These are phyloP conservation scores for Trichothecium roseum DNA, from an alignment of 2,329 filamentous ascomycete species.

Conservation along the genomic window DNA sequence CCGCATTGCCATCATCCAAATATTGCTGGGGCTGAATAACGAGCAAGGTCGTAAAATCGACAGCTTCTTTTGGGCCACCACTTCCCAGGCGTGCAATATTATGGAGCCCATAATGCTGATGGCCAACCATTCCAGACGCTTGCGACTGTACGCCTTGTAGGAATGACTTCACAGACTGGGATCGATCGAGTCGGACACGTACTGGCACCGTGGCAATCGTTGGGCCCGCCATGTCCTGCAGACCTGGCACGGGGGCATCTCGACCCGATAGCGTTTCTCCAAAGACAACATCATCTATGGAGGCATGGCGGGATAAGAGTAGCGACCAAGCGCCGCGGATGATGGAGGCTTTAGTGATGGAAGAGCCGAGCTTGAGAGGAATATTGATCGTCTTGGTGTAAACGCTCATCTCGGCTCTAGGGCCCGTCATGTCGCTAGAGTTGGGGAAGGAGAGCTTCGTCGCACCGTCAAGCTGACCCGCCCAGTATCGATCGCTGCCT, in stretches of 20 bases:
- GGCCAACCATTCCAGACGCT: slow-evolving; percentile 7
- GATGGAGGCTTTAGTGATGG: slow-evolving; percentile 10
- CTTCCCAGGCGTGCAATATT: slow-evolving; percentile 13
- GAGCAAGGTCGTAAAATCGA: background rate
- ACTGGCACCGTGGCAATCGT: slow-evolving; percentile 12
- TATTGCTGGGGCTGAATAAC: slow-evolving; percentile 2
- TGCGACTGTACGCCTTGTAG: slow-evolving; percentile 10
- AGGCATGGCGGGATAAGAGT: slow-evolving; percentile 9
- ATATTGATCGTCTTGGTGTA: background rate
- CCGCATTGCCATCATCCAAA: background rate
- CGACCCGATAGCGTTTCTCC: slow-evolving; percentile 14
- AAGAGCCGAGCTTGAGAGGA: background rate
- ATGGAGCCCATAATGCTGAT: slow-evolving; percentile 11
- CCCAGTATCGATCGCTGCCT: slow-evolving; percentile 4
- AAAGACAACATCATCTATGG: slow-evolving; percentile 12
- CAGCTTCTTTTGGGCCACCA: background rate
- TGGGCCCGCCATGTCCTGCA: slow-evolving; percentile 12
- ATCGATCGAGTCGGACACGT: slow-evolving; percentile 3
- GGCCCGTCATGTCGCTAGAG: background rate
- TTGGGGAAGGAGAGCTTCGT: slow-evolving; percentile 5
- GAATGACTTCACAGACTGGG: slow-evolving; percentile 5
- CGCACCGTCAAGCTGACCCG: slow-evolving; percentile 4
- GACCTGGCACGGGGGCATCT: slow-evolving; percentile 10
- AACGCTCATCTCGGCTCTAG: slow-evolving; percentile 1
- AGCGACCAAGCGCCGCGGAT: slow-evolving; percentile 18